Evolutionary conservation across 352 stramenopile genomes (phyloP).

Genomic region (Globisporangium camurandrum): DNA sequence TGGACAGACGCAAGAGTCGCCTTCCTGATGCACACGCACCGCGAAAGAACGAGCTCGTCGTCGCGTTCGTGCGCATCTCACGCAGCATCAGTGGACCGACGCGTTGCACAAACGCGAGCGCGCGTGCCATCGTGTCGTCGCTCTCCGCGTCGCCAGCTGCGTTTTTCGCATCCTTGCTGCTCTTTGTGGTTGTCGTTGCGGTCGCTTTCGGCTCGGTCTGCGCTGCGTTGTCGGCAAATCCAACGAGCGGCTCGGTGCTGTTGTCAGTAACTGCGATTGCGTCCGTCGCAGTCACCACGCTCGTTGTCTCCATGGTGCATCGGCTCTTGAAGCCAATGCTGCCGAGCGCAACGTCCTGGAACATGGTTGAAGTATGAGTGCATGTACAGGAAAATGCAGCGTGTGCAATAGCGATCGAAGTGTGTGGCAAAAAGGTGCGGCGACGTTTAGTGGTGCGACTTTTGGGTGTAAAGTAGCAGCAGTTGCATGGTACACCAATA

Average conservation of each 20-base stretch:
- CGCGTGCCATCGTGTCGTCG: constrained; percentile 27
- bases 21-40: constrained; percentile 10
- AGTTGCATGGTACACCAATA: too few species aligned
- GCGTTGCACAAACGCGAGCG: constrained; percentile 28
- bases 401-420: too few species aligned
- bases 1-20: not conserved
- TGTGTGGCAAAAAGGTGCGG: too few species aligned
- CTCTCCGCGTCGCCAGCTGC: constrained; percentile 13
- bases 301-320: constrained; percentile 25
- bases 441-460: too few species aligned
- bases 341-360: constrained; percentile 49
- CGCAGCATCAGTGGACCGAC: constrained; percentile 46
- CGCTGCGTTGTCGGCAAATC: constrained; percentile 22
- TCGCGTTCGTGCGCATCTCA: constrained; percentile 42
- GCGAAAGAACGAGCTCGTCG: constrained; percentile 36
- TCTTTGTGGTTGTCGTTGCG: constrained; percentile 7
- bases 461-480: too few species aligned
- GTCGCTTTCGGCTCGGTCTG: constrained; percentile 37
- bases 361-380: too few species aligned
- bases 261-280: constrained; percentile 27
- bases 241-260: constrained; percentile 34
- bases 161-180: constrained; percentile 15
- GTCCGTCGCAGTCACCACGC: constrained; percentile 17
- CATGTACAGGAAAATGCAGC: too few species aligned
- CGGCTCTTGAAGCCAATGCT: constrained; percentile 49